Conservation (phyloP, 495 filamentous ascomycete genomes). For the Hypoxylon perforatum region DNA sequence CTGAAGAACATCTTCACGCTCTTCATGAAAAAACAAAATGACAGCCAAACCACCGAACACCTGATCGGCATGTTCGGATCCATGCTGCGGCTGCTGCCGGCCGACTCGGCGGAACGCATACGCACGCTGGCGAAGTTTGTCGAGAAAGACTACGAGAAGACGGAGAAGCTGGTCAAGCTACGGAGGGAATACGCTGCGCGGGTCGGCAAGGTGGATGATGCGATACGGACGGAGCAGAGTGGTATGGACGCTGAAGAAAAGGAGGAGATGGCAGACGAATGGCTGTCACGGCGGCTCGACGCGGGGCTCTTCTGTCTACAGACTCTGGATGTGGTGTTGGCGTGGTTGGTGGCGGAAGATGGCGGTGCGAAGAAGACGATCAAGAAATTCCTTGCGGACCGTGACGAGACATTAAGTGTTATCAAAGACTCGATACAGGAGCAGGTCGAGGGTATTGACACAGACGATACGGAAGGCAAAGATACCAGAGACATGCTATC, state of each 20-base stretch:
- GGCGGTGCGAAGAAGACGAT: conserved; percentile 78
- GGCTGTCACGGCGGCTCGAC: conserved; percentile 85
- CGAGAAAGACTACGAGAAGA: conserved; percentile 92
- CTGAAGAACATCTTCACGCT: conserved; percentile 85
- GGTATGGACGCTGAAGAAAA: conserved; percentile 68
- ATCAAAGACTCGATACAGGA: conserved; percentile 74
- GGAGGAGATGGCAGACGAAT: conserved; percentile 69
- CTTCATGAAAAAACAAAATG: conserved; percentile 90
- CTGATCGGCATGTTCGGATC: conserved; percentile 89
- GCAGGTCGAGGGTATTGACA: conserved; percentile 72
- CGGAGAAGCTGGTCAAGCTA: conserved; percentile 73
- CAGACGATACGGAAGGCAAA: conserved; percentile 64
- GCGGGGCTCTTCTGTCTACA: conserved; percentile 88
- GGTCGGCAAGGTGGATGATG: conserved; percentile 71
- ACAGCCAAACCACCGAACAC: conserved; percentile 79
- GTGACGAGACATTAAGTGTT: conserved; percentile 70
- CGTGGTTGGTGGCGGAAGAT: conserved; percentile 95
- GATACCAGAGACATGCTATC: conserved; percentile 77
- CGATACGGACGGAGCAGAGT: conserved; percentile 68
- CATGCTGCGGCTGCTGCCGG: conserved; percentile 81
- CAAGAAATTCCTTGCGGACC: conserved; percentile 68
- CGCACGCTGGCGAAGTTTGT: conserved; percentile 93
- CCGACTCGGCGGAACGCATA: conserved; percentile 81
- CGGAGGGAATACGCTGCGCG: conserved; percentile 76
- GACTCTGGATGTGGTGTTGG: conserved; percentile 86